A percentile compares a stretch with the other conserved stretches of the same genome.
phyloP scores from a whole-genome alignment of 345 rosid genomes.

The Salix dunnii region DNA sequence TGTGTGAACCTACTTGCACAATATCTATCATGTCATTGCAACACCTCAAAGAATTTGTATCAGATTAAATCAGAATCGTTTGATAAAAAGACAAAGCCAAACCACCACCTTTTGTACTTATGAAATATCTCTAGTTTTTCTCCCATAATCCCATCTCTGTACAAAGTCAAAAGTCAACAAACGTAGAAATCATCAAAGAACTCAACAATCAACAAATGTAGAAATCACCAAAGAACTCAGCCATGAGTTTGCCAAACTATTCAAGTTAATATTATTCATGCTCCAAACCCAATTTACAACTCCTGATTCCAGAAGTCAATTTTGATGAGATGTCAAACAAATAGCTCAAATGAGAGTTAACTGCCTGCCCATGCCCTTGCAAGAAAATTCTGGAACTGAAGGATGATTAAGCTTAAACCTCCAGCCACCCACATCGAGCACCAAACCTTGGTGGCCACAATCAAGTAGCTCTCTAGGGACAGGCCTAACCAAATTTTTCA shows the following conservation, averaged over 20 bases:
- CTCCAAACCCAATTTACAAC: conserved; percentile 64
- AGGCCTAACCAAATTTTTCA: conserved; percentile 39
- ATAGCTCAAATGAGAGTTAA: conserved; percentile 76
- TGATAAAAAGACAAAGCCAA: not conserved
- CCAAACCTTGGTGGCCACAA: conserved; percentile 49
- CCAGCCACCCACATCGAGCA: conserved; percentile 74
- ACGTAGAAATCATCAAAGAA: too few species aligned
- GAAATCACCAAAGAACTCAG: conserved; percentile 70
- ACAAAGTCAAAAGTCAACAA: not conserved
- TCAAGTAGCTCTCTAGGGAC: conserved; percentile 72
- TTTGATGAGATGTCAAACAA: conserved; percentile 74
- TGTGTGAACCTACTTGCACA: not conserved
- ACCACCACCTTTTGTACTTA: not conserved
- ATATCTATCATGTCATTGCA: not conserved
- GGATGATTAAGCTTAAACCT: conserved; percentile 74
- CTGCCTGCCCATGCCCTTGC: conserved; percentile 88
- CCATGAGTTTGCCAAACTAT: conserved; percentile 79
- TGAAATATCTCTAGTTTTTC: not conserved
- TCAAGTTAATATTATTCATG: conserved; percentile 69
- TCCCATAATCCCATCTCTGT: not conserved
- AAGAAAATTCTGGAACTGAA: conserved; percentile 88
- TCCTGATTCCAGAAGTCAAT: conserved; percentile 65
- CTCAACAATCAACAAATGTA: not conserved
- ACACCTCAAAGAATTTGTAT: not conserved
- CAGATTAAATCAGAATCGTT: not conserved